Conservation (phyloP, 2,329 filamentous ascomycete species). For the Botrytis fragariae region DNA sequence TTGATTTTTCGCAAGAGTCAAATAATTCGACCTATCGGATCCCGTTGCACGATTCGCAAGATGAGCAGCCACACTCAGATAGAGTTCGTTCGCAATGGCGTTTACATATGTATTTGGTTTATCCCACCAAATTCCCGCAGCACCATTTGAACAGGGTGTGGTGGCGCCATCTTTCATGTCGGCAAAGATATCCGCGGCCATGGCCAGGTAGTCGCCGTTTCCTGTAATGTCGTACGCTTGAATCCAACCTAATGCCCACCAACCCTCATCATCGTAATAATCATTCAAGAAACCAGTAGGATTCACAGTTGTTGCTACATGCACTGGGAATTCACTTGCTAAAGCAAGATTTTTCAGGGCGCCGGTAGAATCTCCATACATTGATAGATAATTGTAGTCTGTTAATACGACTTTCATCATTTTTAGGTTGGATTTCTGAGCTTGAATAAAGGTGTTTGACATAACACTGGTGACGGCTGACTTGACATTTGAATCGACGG, state of each 20-base stretch:
- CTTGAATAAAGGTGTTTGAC: conserved; percentile 42
- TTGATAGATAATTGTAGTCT: conserved; percentile 29
- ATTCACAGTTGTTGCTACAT: conserved; percentile 15
- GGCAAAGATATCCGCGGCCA: conserved; percentile 53
- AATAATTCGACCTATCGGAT: conserved; percentile 51
- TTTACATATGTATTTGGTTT: conserved; percentile 54
- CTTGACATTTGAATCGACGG: conserved; percentile 39
- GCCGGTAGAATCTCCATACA: conserved; percentile 17
- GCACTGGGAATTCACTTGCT: neutral
- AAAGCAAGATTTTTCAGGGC: neutral
- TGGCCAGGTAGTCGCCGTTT: conserved; percentile 50
- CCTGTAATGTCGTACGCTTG: conserved; percentile 54
- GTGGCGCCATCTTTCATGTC: conserved; percentile 53
- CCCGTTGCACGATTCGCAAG: conserved; percentile 53
- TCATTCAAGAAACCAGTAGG: conserved; percentile 49
- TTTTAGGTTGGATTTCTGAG: conserved; percentile 33
- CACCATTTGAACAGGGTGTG: conserved; percentile 47
- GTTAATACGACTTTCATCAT: conserved; percentile 30
- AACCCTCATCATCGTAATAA: conserved; percentile 60
- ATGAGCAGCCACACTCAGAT: conserved; percentile 52
- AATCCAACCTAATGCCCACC: conserved; percentile 63
- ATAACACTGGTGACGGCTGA: conserved; percentile 42
- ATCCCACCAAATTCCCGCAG: conserved; percentile 52
- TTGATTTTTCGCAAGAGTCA: conserved; percentile 51
- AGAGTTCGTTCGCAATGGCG: conserved; percentile 58